Percentiles rank a stretch among this genome's conserved stretches.
phyloP scores from a whole-genome alignment of 208 protist genomes.

The Trypanosoma platydactyli region DNA sequence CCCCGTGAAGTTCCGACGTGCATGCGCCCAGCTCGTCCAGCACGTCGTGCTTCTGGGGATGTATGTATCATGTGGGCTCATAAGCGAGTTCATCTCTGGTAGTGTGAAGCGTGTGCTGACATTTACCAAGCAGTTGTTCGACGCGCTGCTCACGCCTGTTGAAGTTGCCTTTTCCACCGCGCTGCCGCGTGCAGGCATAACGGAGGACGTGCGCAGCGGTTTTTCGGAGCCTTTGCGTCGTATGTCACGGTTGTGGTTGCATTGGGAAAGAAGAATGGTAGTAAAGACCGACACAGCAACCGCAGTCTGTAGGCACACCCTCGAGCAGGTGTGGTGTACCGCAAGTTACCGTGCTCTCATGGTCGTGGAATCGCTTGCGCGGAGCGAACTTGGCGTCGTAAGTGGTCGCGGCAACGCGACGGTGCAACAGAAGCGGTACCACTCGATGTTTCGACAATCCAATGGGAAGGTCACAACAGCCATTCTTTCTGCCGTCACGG shows the following conservation, averaged over 20 bases:
- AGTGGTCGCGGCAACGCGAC: constrained; percentile 46
- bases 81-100: too few species aligned
- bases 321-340: constrained; percentile 41
- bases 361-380: constrained; percentile 63
- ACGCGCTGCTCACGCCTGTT: constrained; percentile 32
- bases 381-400: constrained; percentile 52
- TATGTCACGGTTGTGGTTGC: constrained; percentile 12
- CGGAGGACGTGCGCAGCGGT: constrained; percentile 28
- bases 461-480: constrained; percentile 63
- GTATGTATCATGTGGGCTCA: constrained; percentile 7
- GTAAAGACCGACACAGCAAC: background rate
- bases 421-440: constrained; percentile 65
- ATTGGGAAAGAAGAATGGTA: background rate
- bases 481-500: constrained; percentile 62
- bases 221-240: constrained; percentile 39
- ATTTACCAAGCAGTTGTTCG: constrained; percentile 32
- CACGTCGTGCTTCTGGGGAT: constrained; percentile 23
- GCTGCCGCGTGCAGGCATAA: constrained; percentile 49
- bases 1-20: constrained; percentile 16
- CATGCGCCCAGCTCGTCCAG: constrained; percentile 16
- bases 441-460: constrained; percentile 57
- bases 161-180: constrained; percentile 40
- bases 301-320: background rate
- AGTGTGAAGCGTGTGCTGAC: constrained; percentile 14
- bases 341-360: constrained; percentile 67